Base-by-base conservation (phyloP, 257 asterid genomes). In the Cinchona pubescens region DNA sequence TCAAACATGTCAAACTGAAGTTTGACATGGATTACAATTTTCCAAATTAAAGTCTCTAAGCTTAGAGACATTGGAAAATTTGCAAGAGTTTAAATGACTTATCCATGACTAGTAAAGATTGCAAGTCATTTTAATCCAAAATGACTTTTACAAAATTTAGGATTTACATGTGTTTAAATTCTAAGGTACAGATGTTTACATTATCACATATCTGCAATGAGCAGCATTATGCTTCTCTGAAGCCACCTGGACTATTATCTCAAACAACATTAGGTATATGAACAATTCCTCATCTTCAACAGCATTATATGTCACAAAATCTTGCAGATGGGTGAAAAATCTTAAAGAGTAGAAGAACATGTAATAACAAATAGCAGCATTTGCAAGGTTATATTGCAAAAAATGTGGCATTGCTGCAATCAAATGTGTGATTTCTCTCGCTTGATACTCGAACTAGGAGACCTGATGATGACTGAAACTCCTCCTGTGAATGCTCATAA, bases 401-500 rank as follows among this genome's bases (percentile, higher is more conserved):
- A 59, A 29, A 27, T 43, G 58, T 61, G 32, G 55, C 5, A 23
- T 66, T n/a, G 19, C 40, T 56, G 74, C 61, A 40, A 16, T 30
- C 21, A 42, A 23, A 53, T 1, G 15, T 14, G 14, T 11, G 49
- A 4, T 42, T 58, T 40, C 43, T 43, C 19, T 25, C 10, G 15
- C 35, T 21, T 48, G 3, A 42, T 15, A 12, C 13, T 19, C 53
- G 62, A 72, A 56, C 75, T 77, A 82, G 42, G 65, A 37, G 40
- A 67, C 25, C 55, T 86, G 86, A 64, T 85, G 87, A 71, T 71
- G 85, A 77, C 74, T 73, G 72, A 83, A 82, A 74, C 81, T 83
- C 82, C 85, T 91, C 84, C 96, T 84, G 72, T 85, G 79, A 61
- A 91, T 85, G 89, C 96, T 89, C 93, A 89, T 91, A 73, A 91